A percentile compares a stretch with the other conserved stretches of the same genome.
Conservation (phyloP, 768 basidiomycete species). For the Boletus rubroflammeus region DNA sequence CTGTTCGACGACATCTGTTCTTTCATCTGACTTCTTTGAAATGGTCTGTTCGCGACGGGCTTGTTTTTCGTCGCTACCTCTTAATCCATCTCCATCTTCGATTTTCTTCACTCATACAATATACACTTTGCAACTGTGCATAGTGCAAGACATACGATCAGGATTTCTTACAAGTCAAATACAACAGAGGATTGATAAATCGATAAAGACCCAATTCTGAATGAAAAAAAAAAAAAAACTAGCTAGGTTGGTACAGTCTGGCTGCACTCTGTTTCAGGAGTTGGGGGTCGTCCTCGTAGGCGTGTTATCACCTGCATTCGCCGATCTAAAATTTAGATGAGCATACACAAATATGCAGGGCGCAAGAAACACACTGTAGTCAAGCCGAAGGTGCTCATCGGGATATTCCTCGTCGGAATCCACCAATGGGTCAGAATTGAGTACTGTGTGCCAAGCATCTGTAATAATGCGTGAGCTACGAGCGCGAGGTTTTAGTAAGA, state of each 20-base stretch:
- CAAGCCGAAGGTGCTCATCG: constrained; percentile 61
- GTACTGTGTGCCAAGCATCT: constrained; percentile 75
- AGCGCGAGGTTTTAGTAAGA: background rate
- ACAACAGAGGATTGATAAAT: background rate
- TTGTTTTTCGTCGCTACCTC: constrained; percentile 8
- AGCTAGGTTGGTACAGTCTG: constrained; percentile 11
- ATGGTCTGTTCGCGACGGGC: constrained; percentile 9
- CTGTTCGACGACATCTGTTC: constrained; percentile 29
- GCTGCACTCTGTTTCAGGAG: constrained; percentile 43
- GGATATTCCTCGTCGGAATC: constrained; percentile 72
- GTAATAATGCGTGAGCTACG: constrained; percentile 8
- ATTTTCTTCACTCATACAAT: constrained; percentile 19
- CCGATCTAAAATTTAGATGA: constrained; percentile 40
- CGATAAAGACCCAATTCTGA: background rate
- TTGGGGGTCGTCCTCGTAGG: constrained; percentile 53
- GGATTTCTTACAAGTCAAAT: constrained; percentile 1
- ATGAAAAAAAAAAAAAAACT: background rate
- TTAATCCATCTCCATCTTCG: constrained; percentile 15
- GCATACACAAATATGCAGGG: background rate
- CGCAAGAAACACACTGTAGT: constrained; percentile 50
- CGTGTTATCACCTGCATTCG: constrained; percentile 59
- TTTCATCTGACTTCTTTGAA: constrained; percentile 23
- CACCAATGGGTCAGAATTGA: constrained; percentile 63
- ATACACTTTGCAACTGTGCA: constrained; percentile 24
- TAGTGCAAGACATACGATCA: constrained; percentile 10